Evolutionary conservation across 441 rosid species (phyloP), one percentile per base, ranked within the genome.

Genomic region (Aquilaria agallochum): DNA sequence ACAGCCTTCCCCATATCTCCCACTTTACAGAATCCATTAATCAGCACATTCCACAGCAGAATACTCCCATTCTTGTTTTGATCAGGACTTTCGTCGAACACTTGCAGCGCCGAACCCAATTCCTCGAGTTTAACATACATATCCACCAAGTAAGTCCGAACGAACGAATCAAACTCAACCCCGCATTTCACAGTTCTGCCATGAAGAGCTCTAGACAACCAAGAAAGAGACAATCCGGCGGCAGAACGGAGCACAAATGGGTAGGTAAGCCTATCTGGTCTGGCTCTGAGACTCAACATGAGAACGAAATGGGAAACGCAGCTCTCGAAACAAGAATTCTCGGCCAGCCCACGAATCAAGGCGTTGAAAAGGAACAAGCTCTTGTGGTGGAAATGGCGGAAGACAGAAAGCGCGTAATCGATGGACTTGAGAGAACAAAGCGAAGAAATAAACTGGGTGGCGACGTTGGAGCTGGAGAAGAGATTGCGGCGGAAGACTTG

Each of bases 41-140:
- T 80, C 78, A 88, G 49, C 55, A 86, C 87, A 76, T 88, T 88
- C 89, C 89, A 82, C 53, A 86, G 32, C 78, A 88, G 67, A 54
- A 68, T 51, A 62, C 76, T 66, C 57, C 58, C 77, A 2, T 34
- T 46, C 56, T 77, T 68, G 14, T 73, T 64, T 58, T 69, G 67
- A 0, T 65, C 75, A 58, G 86, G 90, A 72, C 81, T 86, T 88
- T 80, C 86, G 10, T 82, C 90, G 54, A 88, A 86, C 80, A 82
- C 61, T 63, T 77, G 83, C 42, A 52, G 51, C 2, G 87, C 84
- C 12, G 50, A 62, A 10, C 61, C 50, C 27, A 78, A 27, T 34
- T 74, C 55, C 51, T 68, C 70, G 32, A 74, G 66, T 67, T 86
- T 80, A 11, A 60, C 86, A 50, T 84, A 86, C 81, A 79, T 72